These are phyloP conservation scores for Aspergillus taichungensis DNA, from an alignment of 495 filamentous ascomycete genomes.

Conservation along the genomic window DNA sequence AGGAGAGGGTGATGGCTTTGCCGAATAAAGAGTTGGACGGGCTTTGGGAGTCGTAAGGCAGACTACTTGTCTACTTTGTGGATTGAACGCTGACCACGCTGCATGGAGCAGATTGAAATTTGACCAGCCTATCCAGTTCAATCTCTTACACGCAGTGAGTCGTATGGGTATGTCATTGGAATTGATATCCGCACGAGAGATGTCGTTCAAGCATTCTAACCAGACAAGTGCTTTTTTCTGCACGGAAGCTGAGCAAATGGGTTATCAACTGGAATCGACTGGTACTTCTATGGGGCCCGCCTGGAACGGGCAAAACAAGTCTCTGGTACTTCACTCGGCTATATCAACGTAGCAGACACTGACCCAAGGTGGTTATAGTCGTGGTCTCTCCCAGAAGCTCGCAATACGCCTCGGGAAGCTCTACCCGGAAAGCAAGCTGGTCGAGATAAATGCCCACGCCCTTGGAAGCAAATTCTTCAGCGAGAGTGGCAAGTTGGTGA, in stretches of 20 bases:
- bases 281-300: slow-evolving; percentile 46
- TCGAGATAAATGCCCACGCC: slow-evolving; percentile 43
- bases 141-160: slow-evolving; percentile 34
- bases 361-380: slow-evolving; percentile 12
- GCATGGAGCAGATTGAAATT: slow-evolving; percentile 32
- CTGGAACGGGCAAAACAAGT: slow-evolving; percentile 47
- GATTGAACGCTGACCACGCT: neutral
- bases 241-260: slow-evolving; percentile 17
- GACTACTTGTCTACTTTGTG: neutral
- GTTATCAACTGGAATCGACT: slow-evolving; percentile 28
- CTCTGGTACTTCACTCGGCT: slow-evolving; percentile 22
- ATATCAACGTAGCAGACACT: neutral
- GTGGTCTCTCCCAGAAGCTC: slow-evolving; percentile 47
- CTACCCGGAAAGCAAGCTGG: slow-evolving; percentile 32
- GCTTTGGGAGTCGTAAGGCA: slow-evolving; percentile 40
- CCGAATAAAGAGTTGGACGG: slow-evolving; percentile 35
- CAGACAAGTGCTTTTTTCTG: slow-evolving; percentile 24
- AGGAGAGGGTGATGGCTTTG: slow-evolving; percentile 24
- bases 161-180: slow-evolving; percentile 32
- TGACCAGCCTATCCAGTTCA: slow-evolving; percentile 36
- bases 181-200: neutral
- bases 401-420: slow-evolving; percentile 42
- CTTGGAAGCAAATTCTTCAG: slow-evolving; percentile 47
- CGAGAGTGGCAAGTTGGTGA: slow-evolving; percentile 47
- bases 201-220: neutral